A percentile compares a stretch with the other conserved stretches of the same genome.
Evolutionary conservation across 768 basidiomycete species (phyloP).

Genomic region (Cantharellus anzutake): DNA sequence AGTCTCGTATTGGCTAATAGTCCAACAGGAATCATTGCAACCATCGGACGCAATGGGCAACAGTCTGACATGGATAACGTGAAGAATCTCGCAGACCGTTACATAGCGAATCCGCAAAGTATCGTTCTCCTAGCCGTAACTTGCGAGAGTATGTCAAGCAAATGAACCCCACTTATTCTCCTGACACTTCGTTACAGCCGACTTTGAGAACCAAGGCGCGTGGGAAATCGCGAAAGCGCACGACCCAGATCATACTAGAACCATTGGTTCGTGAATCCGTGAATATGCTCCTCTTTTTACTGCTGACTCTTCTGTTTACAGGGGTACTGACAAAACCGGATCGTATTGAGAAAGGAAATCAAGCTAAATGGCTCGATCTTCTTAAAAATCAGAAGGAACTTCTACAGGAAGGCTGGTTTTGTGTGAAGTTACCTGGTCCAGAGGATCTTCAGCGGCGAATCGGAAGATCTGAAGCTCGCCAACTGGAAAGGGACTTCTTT

Average conservation of each 20-base stretch:
- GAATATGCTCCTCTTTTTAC: too few relatives aligned
- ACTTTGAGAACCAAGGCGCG: conserved; percentile 65
- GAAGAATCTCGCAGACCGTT: conserved; percentile 3
- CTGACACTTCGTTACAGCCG: conserved; percentile 26
- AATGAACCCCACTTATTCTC: neutral
- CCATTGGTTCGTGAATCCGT: conserved; percentile 31
- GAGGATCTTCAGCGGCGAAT: conserved; percentile 30
- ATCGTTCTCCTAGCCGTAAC: conserved; percentile 7
- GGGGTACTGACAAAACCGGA: conserved; percentile 64
- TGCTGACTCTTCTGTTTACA: conserved; percentile 11
- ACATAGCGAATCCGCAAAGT: conserved; percentile 2
- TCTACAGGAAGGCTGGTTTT: conserved; percentile 39
- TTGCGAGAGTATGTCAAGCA: conserved; percentile 4
- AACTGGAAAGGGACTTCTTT: conserved; percentile 39
- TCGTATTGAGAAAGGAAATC: conserved; percentile 37
- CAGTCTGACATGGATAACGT: conserved; percentile 4
- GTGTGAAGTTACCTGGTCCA: conserved; percentile 36
- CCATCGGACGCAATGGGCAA: conserved; percentile 2
- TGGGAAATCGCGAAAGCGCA: conserved; percentile 39
- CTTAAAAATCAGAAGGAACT: conserved; percentile 15
- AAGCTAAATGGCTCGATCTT: conserved; percentile 30
- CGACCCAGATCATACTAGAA: conserved; percentile 45
- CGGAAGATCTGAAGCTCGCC: conserved; percentile 42
- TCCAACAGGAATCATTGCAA: conserved; percentile 6
- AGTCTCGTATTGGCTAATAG: too few relatives aligned